phyloP scores from a whole-genome alignment of 1,284 basidiomycete genomes.

The Earliella scabrosa region DNA sequence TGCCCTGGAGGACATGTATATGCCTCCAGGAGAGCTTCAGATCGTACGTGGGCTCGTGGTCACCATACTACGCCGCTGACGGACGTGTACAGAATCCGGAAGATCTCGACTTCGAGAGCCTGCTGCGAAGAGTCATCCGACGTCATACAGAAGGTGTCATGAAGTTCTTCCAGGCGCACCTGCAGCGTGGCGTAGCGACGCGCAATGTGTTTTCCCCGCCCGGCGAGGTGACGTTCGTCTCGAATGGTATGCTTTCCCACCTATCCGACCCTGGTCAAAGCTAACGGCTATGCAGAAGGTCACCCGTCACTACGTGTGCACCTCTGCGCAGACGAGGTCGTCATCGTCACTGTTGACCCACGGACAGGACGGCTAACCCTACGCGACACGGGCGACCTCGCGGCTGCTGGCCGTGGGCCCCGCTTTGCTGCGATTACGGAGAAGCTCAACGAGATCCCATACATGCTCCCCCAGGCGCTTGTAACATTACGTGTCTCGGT shows the following conservation, averaged over 20 bases:
- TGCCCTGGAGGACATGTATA: slow-evolving; percentile 44
- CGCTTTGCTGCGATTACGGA: slow-evolving; percentile 60
- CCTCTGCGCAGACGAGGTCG: slow-evolving; percentile 74
- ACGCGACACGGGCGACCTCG: slow-evolving; percentile 75
- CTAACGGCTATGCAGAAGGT: slow-evolving; percentile 41
- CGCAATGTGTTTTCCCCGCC: slow-evolving; percentile 61
- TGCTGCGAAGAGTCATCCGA: slow-evolving; percentile 62
- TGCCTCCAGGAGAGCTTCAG: slow-evolving; percentile 45
- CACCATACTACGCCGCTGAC: neutral
- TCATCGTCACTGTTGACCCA: slow-evolving; percentile 72
- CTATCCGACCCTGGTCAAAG: neutral
- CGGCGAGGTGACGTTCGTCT: slow-evolving; percentile 56
- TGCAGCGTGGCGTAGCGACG: slow-evolving; percentile 50
- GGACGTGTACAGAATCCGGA: slow-evolving; percentile 53
- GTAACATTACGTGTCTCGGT: slow-evolving; percentile 61
- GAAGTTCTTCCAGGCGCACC: slow-evolving; percentile 52
- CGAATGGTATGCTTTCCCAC: slow-evolving; percentile 48
- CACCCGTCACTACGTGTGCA: slow-evolving; percentile 63
- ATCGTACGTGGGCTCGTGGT: slow-evolving; percentile 44
- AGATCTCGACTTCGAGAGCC: slow-evolving; percentile 70
- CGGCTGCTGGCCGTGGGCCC: slow-evolving; percentile 68
- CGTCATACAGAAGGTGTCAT: slow-evolving; percentile 67
- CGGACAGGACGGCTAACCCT: slow-evolving; percentile 74
- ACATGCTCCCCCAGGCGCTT: slow-evolving; percentile 54
- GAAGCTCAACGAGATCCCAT: slow-evolving; percentile 67